A percentile compares a stretch with the other conserved stretches of the same genome.
Conservation (phyloP, 345 rosid genomes). For the Citrus mangshanensis region DNA sequence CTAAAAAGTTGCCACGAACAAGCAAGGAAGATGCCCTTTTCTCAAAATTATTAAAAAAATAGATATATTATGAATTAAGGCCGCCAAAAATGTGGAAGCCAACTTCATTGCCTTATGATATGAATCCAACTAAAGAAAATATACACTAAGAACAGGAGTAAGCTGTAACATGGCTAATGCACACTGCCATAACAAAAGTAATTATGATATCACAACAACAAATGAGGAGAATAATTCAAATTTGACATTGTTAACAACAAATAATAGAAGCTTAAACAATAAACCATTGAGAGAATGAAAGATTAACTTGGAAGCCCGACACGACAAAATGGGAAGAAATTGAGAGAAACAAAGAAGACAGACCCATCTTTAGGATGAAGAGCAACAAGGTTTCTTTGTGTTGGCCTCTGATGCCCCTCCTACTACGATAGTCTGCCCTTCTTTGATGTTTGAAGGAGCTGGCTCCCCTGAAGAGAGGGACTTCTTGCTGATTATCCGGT, state of each 20-base stretch:
- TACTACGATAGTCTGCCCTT: conserved; percentile 76
- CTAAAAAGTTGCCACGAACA: not conserved
- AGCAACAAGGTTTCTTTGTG: conserved; percentile 76
- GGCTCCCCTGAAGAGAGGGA: conserved; percentile 69
- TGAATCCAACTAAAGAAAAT: not conserved
- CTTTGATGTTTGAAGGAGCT: conserved; percentile 54
- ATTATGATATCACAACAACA: not conserved
- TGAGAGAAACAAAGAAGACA: not conserved
- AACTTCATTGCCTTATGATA: not conserved
- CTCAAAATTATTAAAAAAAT: not conserved
- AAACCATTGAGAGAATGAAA: not conserved
- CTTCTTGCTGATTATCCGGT: conserved; percentile 88
- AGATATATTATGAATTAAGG: no score
- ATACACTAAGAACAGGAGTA: not conserved
- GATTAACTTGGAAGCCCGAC: not conserved
- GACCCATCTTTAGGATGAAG: conserved; percentile 46
- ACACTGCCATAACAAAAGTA: conserved; percentile 2
- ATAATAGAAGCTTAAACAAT: conserved; percentile 1
- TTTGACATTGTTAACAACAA: not conserved
- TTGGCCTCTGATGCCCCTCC: conserved; percentile 53
- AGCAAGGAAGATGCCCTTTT: not conserved
- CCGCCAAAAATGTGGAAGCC: not conserved
- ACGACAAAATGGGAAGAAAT: conserved; percentile 7
- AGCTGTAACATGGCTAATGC: not conserved
- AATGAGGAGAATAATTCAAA: not conserved